These are phyloP conservation scores for Penicillium riverlandense DNA, from an alignment of 495 filamentous ascomycete species.

Conservation along the genomic window DNA sequence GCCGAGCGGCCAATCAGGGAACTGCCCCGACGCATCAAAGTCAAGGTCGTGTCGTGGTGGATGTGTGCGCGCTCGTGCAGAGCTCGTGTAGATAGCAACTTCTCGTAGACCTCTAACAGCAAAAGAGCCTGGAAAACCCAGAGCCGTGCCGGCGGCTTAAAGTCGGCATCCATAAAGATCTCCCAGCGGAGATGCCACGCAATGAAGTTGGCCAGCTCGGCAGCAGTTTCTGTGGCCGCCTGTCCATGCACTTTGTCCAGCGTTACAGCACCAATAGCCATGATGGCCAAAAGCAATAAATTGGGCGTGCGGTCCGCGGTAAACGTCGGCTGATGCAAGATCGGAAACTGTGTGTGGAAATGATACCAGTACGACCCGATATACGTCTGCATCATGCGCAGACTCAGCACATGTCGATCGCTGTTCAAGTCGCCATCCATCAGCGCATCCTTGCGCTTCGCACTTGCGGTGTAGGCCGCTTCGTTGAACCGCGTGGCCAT, in stretches of 20 bases:
- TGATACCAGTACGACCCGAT: constrained; percentile 91
- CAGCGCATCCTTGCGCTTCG: constrained; percentile 68
- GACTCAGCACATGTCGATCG: constrained; percentile 71
- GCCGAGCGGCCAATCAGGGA: constrained; percentile 87
- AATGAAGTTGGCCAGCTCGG: constrained; percentile 76
- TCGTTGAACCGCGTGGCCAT: constrained; percentile 79
- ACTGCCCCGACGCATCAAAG: constrained; percentile 87
- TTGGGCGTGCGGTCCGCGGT: constrained; percentile 78
- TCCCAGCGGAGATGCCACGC: constrained; percentile 91
- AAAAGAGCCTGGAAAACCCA: constrained; percentile 95
- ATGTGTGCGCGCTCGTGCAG: constrained; percentile 96
- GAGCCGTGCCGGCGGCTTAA: constrained; percentile 90
- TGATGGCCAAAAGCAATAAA: constrained; percentile 83
- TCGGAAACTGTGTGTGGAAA: constrained; percentile 90
- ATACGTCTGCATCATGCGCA: constrained; percentile 92
- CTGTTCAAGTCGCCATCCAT: constrained; percentile 70
- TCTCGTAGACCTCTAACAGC: constrained; percentile 89
- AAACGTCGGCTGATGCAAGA: constrained; percentile 92
- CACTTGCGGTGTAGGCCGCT: constrained; percentile 64
- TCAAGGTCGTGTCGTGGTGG: constrained; percentile 92
- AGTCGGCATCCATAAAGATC: constrained; percentile 84
- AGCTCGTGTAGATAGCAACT: constrained; percentile 86
- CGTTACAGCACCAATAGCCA: constrained; percentile 87
- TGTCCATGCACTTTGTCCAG: constrained; percentile 74
- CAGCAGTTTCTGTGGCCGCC: constrained; percentile 62